Percentiles rank a stretch among this genome's conserved stretches.
Evolutionary conservation across 352 stramenopile species (phyloP).

Genomic region (Pelagophyceae sp.): DNA sequence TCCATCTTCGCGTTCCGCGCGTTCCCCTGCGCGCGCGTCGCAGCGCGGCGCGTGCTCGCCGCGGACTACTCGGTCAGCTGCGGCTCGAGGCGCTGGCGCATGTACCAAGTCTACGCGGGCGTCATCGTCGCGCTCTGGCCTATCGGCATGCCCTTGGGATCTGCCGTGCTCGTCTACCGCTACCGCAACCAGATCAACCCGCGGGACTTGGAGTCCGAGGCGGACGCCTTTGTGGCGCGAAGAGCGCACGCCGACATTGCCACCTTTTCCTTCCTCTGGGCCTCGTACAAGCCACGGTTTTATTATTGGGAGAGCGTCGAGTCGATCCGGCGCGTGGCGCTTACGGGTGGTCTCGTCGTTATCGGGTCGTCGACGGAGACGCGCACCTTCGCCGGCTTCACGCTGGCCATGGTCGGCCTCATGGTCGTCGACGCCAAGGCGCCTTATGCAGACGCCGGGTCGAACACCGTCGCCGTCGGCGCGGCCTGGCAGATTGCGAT

Average conservation of each 20-base stretch:
- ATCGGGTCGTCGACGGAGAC: background rate
- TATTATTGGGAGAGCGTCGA: conserved; percentile 10
- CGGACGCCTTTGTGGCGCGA: background rate
- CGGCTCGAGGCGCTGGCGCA: background rate
- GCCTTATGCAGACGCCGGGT: background rate
- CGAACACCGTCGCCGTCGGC: background rate
- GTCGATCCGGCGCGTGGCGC: background rate
- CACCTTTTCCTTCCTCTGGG: background rate
- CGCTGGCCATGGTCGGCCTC: background rate
- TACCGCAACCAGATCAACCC: background rate
- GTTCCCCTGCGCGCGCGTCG: background rate
- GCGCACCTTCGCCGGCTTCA: background rate
- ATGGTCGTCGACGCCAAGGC: background rate
- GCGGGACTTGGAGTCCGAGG: background rate
- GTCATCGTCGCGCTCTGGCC: background rate
- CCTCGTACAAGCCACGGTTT: background rate
- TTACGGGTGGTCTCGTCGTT: background rate
- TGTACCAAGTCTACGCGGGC: background rate
- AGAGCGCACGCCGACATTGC: background rate
- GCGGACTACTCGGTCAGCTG: background rate
- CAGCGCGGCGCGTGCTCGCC: background rate
- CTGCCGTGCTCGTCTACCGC: background rate
- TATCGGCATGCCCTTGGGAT: background rate
- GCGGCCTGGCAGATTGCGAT: background rate
- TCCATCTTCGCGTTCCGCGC: background rate